A percentile compares a stretch with the other conserved stretches of the same genome.
Conservation (phyloP, 768 basidiomycete species). For the Chalciporus piperatus region DNA sequence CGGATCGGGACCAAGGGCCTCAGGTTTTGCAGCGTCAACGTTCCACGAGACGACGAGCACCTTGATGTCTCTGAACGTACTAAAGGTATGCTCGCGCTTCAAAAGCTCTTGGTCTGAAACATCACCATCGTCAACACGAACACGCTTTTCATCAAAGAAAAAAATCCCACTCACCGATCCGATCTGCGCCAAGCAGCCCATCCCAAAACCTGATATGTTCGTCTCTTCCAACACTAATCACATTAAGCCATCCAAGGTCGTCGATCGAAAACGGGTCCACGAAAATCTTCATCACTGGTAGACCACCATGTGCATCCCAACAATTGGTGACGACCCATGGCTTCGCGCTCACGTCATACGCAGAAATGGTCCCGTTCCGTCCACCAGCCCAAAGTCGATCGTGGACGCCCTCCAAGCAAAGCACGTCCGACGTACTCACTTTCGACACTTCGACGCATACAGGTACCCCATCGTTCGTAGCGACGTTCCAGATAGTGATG, state of each 20-base stretch:
- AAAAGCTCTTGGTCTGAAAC: slow-evolving; percentile 67
- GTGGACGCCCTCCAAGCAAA: slow-evolving; percentile 82
- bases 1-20: slow-evolving; percentile 57
- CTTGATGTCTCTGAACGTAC: slow-evolving; percentile 72
- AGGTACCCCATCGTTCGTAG: slow-evolving; percentile 54
- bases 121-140: not conserved
- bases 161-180: slow-evolving; percentile 66
- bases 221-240: slow-evolving; percentile 74
- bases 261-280: slow-evolving; percentile 78
- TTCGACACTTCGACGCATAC: slow-evolving; percentile 73
- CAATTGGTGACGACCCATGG: slow-evolving; percentile 88
- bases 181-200: slow-evolving; percentile 77
- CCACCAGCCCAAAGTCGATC: slow-evolving; percentile 85
- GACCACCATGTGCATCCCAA: slow-evolving; percentile 76
- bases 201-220: slow-evolving; percentile 84
- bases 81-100: slow-evolving; percentile 73
- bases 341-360: slow-evolving; percentile 67
- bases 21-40: slow-evolving; percentile 83
- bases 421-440: slow-evolving; percentile 76
- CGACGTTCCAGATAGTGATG: slow-evolving; percentile 76
- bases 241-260: slow-evolving; percentile 61
- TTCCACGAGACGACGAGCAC: slow-evolving; percentile 91
- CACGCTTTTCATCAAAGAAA: not conserved
- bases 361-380: slow-evolving; percentile 76
- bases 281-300: slow-evolving; percentile 60